Evolutionary conservation across 371 early-diverging fungal species (phyloP), one percentile per base, ranked within the genome.

Genomic region (Thermomucor indicae-seudaticae): DNA sequence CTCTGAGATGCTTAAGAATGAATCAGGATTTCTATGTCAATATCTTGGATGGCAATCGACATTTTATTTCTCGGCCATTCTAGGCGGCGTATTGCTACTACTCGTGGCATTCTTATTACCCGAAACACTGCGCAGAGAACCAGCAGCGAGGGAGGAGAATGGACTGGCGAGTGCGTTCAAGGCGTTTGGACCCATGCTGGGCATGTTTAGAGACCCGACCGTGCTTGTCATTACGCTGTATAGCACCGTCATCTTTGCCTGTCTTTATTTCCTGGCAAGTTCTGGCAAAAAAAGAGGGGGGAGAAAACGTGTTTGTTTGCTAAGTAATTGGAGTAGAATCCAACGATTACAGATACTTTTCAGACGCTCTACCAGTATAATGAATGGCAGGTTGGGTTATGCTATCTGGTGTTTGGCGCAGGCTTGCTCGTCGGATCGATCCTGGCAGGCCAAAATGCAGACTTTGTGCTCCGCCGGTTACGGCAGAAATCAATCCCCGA

Each of bases 11-110:
- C n/a, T 12, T 17, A 42, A 8, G 12, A 11, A 14, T 42, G 22
- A 14, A 8, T 31, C 27, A 31, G 84, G 84, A 6, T 63, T 76
- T 22, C 64, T 88, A 2, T 75, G 79, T 7, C 62, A 84, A 37
- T 73, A 64, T 20, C 61, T 75, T 14, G 82, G 80, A 14, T 88
- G 88, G 88, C 66, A 78, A 35, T 74, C 79, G 16, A 78, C 79
- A 16, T 85, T 84, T 47, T 84, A 79, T 60, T 70, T 83, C 52
- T 65, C 80, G 57, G 75, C 86, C 1, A 77, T 75, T 19, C 65
- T 79, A 48, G 58, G 60, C 37, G 65, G 44, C 6, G 40, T 62
- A 0, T 27, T 68, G 3, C 27, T 64, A 6, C 2, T 49, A 2
- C n/a, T 64, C n/a, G 51, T 59, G 1, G 47, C 55, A 0, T 42